A percentile compares a stretch with the other conserved stretches of the same genome.
phyloP scores from a whole-genome alignment of 2,329 filamentous ascomycete genomes.

The Claviceps sp. region DNA sequence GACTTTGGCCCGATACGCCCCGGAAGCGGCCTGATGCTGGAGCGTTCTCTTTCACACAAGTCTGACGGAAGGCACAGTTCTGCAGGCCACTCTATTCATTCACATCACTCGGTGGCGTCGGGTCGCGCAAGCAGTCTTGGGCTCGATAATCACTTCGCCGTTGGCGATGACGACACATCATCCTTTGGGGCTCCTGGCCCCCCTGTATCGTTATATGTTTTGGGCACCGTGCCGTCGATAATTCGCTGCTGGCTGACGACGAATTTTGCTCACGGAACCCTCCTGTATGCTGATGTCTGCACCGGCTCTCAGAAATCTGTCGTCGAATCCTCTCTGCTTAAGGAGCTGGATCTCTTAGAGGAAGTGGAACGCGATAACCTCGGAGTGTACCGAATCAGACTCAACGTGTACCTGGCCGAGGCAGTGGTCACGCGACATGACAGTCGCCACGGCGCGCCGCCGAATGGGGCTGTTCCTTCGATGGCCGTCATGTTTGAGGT shows the following conservation, averaged over 20 bases:
- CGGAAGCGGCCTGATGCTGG: slow-evolving; percentile 75
- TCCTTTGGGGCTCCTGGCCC: slow-evolving; percentile 60
- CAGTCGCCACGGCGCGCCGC: slow-evolving; percentile 58
- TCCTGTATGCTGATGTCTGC: slow-evolving; percentile 85
- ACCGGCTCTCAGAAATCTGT: slow-evolving; percentile 81
- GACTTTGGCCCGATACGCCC: slow-evolving; percentile 70
- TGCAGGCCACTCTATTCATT: slow-evolving; percentile 66
- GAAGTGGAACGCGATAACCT: slow-evolving; percentile 53
- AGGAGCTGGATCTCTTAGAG: slow-evolving; percentile 56
- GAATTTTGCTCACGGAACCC: slow-evolving; percentile 75
- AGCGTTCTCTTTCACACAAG: slow-evolving; percentile 85
- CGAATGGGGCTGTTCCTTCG: slow-evolving; percentile 59
- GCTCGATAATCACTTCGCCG: slow-evolving; percentile 55
- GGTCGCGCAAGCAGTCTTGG: slow-evolving; percentile 81
- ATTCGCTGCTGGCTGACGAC: slow-evolving; percentile 91
- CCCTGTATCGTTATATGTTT: slow-evolving; percentile 69
- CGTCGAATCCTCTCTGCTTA: slow-evolving; percentile 62
- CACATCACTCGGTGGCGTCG: slow-evolving; percentile 55
- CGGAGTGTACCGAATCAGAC: slow-evolving; percentile 53
- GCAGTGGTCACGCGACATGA: slow-evolving; percentile 68
- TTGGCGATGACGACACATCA: slow-evolving; percentile 51
- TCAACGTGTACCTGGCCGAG: slow-evolving; percentile 82
- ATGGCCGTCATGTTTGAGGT: slow-evolving; percentile 70
- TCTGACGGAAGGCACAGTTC: slow-evolving; percentile 93
- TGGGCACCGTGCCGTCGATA: slow-evolving; percentile 84